These are phyloP conservation scores for Fusarium neocosmosporiellum DNA, from an alignment of 2,329 filamentous ascomycete genomes.

Conservation along the genomic window DNA sequence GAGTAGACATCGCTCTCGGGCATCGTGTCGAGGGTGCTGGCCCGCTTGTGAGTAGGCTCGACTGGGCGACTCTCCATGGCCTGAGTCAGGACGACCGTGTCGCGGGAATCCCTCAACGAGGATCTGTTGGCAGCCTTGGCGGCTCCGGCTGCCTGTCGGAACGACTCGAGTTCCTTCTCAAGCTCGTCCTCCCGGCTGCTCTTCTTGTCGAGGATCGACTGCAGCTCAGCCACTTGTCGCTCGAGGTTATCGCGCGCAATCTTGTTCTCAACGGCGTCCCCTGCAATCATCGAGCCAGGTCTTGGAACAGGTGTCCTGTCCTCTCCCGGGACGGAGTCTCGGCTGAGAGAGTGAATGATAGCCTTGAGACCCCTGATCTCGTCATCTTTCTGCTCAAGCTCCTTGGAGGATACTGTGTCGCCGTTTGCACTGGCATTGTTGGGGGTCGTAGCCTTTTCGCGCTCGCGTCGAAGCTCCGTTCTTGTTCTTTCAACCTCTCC, in stretches of 20 bases:
- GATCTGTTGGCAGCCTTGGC: constrained; percentile 61
- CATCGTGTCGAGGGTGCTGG: constrained; percentile 73
- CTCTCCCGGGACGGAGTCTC: constrained; percentile 70
- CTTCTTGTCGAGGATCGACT: constrained; percentile 78
- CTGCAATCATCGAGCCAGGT: constrained; percentile 50
- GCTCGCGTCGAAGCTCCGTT: constrained; percentile 87
- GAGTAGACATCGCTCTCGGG: constrained; percentile 77
- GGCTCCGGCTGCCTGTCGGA: constrained; percentile 58
- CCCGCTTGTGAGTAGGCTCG: constrained; percentile 59
- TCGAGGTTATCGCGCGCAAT: constrained; percentile 74
- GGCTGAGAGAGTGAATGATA: constrained; percentile 94
- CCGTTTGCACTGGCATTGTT: constrained; percentile 50
- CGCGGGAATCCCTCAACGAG: constrained; percentile 73
- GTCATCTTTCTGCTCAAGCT: constrained; percentile 93
- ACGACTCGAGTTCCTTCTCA: constrained; percentile 79
- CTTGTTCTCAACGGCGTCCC: constrained; percentile 47
- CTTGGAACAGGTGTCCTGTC: constrained; percentile 45
- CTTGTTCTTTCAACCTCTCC: constrained; percentile 94
- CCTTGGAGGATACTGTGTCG: constrained; percentile 69
- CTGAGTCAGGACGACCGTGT: constrained; percentile 70
- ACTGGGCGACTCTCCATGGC: constrained; percentile 60
- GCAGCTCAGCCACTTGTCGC: constrained; percentile 82
- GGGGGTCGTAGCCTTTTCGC: constrained; percentile 73
- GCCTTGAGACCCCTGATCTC: constrained; percentile 97
- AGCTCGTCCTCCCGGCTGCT: constrained; percentile 82